Evolutionary conservation across 2,329 filamentous ascomycete genomes (phyloP), one percentile per base, ranked within the genome.

Genomic region (Parafenestella ontariensis): DNA sequence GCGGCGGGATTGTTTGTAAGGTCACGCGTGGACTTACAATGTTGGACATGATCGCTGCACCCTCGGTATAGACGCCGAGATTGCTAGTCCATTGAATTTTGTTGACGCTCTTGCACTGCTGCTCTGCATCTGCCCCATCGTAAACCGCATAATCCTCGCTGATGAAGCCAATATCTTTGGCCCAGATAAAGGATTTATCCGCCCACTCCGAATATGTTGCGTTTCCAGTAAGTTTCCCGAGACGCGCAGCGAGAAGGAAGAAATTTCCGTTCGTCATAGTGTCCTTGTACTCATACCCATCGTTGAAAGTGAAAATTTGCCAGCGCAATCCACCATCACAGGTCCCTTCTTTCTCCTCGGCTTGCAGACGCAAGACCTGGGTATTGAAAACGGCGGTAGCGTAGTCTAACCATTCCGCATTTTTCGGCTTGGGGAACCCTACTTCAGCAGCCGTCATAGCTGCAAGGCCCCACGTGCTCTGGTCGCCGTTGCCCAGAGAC

Each of bases 201-300:
- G 88, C 89, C 88, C 88, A 91, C 5, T 88, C 81, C 15, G 57
- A 42, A 44, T 74, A 75, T 1, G 70, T 74, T 3, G 80, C 70
- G 65, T 90, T 88, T 6, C 84, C 85, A 0, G 87, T 90, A 45
- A 84, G 84, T 34, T 87, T 83, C 3, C 87, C 89, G 13, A 94
- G 81, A 9, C 90, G 87, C 0, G 91, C 89, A 3, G 89, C 87
- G 23, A 96, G 81, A 70, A 93, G 88, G 75, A 96, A 92, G 73
- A 96, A 87, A 11, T 87, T 87, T 28, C 89, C 89, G 70, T 92
- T 94, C 52, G 87, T 86, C 59, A 90, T 82, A 10, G 85, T 82
- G 76, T 92, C 91, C 75, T 92, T 94, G 82, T 95, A 94, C 64
- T 85, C 81, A 69, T 91, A 87, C 11, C 91, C 91, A 55, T 86